Base-by-base conservation (phyloP, 1,284 basidiomycete species). In the Schizopora paradoxa region DNA sequence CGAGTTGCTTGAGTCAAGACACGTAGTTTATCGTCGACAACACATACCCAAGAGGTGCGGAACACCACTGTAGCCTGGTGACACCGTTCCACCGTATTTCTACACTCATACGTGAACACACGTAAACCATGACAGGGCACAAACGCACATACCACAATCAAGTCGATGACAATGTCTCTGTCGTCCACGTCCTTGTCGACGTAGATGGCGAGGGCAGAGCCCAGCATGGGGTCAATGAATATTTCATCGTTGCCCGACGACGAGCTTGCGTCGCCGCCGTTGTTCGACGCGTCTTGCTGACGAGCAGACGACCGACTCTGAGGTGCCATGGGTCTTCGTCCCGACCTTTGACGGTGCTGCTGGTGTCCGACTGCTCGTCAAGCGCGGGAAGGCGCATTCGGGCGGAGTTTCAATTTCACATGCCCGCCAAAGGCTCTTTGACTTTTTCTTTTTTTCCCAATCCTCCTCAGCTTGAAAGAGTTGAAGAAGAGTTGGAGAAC, bases 201-300 rank as follows among this genome's bases (percentile, higher is more conserved):
- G 66, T 83, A 90, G 51, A 89, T 72, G 18, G 73, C 63, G 41
- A 90, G 73, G 1, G 85, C 79, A 1, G 71, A 77, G 56, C 87
- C 86, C 63, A 86, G 74, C 75, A 86, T 81, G 53, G 82, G 83
- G 60, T 90, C 86, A 45, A 86, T 65, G 59, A 90, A 90, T 48
- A 89, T 69, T 28, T 63, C 62, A 45, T 57, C 59, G 47, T 57
- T 58, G 40, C 58, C 10, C 8, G 8, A 46, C 6, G 55, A 8
- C 52, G 73, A 69, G 28, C 48, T 35, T 22, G 53, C 44, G 37
- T 55, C 50, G 44, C 51, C 51, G 36, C 51, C 45, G 19, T 31
- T 35, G 28, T 38, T 42, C 21, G 48, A 48, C 48, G 25, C 47
- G 36, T 29, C 48, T 26, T 42, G 29, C 13, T 11, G 41, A 36